Evolutionary conservation across 352 stramenopile genomes (phyloP), one percentile per base, ranked within the genome.

Genomic region (Phytopythium sindhum): DNA sequence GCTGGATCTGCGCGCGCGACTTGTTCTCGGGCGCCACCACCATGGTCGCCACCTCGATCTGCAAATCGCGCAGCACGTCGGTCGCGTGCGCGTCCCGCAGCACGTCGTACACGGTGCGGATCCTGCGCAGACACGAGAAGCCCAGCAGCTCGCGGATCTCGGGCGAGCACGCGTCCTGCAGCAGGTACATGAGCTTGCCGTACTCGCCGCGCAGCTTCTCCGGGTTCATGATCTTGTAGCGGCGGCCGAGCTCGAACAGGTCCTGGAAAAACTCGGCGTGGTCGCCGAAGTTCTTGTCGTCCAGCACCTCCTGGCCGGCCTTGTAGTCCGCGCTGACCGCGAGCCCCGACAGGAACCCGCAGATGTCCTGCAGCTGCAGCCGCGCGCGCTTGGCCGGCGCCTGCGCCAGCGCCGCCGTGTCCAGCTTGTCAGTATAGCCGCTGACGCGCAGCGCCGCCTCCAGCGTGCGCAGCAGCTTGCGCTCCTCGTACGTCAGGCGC

Each of bases 221-320:
- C 8, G 96, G 96, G 79, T 99, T 99, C 93, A 98, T 98, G 66
- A 99, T 98, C 80, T 99, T 99, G 80, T 99, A 98, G 39, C 96
- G 84, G 45, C 96, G 78, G 12, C 89, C 94, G 21, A 99, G 77
- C 74, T 99, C 96, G 66, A 99, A 98, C 44, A 94, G 80, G 56
- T 93, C 84, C 51, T 93, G 90, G 60, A 97, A 97, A 31, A 98
- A 96, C 23, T 77, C 73, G 53, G 88, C 80, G 65, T 97, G 87
- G 41, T 97, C 82, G 21, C 69, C 77, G 66, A 98, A 98, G 47
- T 94, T 95, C 68, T 95, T 97, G 39, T 97, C 84, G 12, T 94
- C 80, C 21, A 97, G 70, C 57, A 97, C 77, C 9, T 70, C 68
- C 69, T 98, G 91, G 31, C 95, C 95, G 12, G 78, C 69, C 28